Evolutionary conservation across 768 basidiomycete genomes (phyloP).

Genomic region (Chalciporus sphaerocephalus): DNA sequence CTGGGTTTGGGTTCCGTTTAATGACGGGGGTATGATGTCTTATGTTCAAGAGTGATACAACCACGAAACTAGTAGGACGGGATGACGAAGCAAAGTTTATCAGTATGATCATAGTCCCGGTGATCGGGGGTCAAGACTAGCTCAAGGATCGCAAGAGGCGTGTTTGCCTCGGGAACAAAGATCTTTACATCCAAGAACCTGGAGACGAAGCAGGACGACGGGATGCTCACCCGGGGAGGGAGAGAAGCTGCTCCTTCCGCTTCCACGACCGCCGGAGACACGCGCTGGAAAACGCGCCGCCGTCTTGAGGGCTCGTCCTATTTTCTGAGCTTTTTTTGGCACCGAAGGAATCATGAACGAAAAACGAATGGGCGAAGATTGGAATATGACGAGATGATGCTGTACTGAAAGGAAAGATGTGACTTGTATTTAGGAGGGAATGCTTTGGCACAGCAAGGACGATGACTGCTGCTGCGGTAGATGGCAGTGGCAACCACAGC

Average conservation of each 20-base stretch:
- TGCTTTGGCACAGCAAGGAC: not conserved
- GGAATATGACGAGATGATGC: not conserved
- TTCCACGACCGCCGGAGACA: conserved; percentile 39
- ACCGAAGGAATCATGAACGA: conserved; percentile 29
- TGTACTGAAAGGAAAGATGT: conserved; percentile 13
- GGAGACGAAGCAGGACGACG: conserved; percentile 61
- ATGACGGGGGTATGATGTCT: conserved; percentile 70
- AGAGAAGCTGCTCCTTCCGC: conserved; percentile 33
- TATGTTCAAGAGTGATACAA: conserved; percentile 54
- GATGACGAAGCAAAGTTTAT: conserved; percentile 1
- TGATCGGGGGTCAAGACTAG: conserved; percentile 12
- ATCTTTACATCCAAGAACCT: conserved; percentile 60
- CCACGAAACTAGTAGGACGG: conserved; percentile 54
- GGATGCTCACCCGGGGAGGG: conserved; percentile 62
- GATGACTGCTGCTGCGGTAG: not conserved
- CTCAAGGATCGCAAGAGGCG: conserved; percentile 76
- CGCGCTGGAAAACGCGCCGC: conserved; percentile 53
- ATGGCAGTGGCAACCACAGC: not conserved
- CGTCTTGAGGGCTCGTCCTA: conserved; percentile 56
- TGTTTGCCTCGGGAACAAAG: conserved; percentile 62
- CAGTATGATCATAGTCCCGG: not conserved
- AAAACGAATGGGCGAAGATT: not conserved
- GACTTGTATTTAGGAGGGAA: conserved; percentile 9
- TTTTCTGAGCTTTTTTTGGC: conserved; percentile 45
- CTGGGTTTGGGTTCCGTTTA: conserved; percentile 69